Evolutionary conservation across 129 eudicot species (phyloP), one percentile per base, ranked within the genome.

Genomic region (Saposhnikovia divaricata): DNA sequence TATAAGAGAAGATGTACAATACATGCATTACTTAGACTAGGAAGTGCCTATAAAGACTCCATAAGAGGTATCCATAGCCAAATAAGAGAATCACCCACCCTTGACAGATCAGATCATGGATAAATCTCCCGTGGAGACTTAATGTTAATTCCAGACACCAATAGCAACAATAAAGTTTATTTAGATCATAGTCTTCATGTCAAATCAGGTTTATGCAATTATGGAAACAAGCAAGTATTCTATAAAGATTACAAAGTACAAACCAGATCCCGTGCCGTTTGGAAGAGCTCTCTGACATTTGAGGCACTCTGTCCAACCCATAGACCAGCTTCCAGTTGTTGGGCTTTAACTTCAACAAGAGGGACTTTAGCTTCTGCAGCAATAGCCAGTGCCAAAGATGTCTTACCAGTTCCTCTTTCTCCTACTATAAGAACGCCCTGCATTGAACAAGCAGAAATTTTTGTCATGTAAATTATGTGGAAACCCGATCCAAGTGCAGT

Each of bases 331-430:
- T 93, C 98, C 81, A 93, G 85, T 80, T 88, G 93, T 71, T 91
- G 90, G 74, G 98, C 89, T 78, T 89, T 88, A 43, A 93, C 91
- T 86, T 88, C 82, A 47, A 93, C 98, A 83, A 93, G 87, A 53
- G 98, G 98, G 79, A 93, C 98, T 84, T 84, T 89, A 39, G 98
- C 98, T 78, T 93, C 98, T 46, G 98, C 98, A 16, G 98, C 98
- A 82, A 93, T 90, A 76, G 98, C 97, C 83, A 89, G 61, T 84
- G 98, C 98, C 72, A 93, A 85, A 45, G 98, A 93, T 74, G 96
- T 93, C 84, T 93, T 93, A 43, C 98, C 98, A 10, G 96, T 89
- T 83, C 98, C 98, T 78, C 90, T 88, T 87, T 91, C 98, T 71
- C 98, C 98, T 21, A 90, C 93, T 83, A 93, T 91, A 70, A 93